Percentiles rank a stretch among this genome's conserved stretches.
Evolutionary conservation across 2,329 filamentous ascomycete species (phyloP).

Genomic region (Exophiala alcalophila): DNA sequence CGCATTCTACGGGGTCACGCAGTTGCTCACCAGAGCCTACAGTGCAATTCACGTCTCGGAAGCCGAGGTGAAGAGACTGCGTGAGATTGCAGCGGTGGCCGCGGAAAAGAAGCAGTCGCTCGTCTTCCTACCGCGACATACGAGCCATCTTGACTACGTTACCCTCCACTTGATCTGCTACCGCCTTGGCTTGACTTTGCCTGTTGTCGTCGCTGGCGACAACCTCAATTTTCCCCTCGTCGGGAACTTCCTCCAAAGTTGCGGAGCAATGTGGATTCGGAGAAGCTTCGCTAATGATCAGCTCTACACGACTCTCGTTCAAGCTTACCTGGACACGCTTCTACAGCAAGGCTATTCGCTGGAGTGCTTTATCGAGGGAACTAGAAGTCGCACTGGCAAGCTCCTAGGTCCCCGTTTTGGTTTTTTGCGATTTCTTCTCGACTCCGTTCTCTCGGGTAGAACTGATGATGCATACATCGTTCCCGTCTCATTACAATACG

Average conservation of each 20-base stretch:
- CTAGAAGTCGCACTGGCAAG: conserved; percentile 88
- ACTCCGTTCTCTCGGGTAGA: conserved; percentile 81
- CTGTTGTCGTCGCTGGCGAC: conserved; percentile 90
- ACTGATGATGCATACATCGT: conserved; percentile 91
- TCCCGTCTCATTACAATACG: conserved; percentile 94
- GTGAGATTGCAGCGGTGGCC: conserved; percentile 78
- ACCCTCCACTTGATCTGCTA: conserved; percentile 95
- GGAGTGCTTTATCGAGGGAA: conserved; percentile 96
- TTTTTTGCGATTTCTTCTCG: conserved; percentile 85
- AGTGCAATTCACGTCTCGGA: conserved; percentile 95
- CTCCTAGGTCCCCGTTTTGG: conserved; percentile 92
- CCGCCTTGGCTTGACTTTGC: conserved; percentile 79
- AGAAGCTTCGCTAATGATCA: conserved; percentile 88
- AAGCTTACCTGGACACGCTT: conserved; percentile 90
- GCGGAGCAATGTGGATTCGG: conserved; percentile 67
- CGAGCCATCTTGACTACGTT: conserved; percentile 95
- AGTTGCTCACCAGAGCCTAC: conserved; percentile 87
- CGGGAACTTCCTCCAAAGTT: conserved; percentile 86
- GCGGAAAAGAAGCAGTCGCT: conserved; percentile 88
- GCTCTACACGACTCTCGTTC: conserved; percentile 87
- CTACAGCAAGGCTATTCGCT: conserved; percentile 90
- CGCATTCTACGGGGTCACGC: conserved; percentile 85
- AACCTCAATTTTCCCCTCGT: conserved; percentile 93
- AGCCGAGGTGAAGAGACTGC: conserved; percentile 81
- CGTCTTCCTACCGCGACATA: conserved; percentile 90